Evolutionary conservation across 305 asterid species (phyloP), one percentile per base, ranked within the genome.

Genomic region (Fraxinus velutina): DNA sequence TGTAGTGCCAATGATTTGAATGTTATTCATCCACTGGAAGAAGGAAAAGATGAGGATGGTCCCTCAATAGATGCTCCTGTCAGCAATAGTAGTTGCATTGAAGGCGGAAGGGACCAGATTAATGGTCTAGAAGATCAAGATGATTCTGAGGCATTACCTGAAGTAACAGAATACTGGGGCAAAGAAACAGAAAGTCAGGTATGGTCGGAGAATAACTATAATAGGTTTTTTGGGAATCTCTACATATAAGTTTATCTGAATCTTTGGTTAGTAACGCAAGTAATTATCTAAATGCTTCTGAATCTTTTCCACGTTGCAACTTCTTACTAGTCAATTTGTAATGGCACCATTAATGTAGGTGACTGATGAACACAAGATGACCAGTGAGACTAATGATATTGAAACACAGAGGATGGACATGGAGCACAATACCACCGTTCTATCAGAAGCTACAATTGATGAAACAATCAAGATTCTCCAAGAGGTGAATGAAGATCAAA

Each of bases 361-460:
- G 42, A 15, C 55, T n/a, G 68, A 78, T 30, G 81, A 75, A 3
- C 76, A 72, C n/a, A 75, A 77, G 57, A 79, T 47, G 62, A 71
- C 74, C 34, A 27, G 32, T 29, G 52, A 22, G 50, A 79, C 50
- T 10, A 73, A 79, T 37, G 84, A 81, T 75, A 71, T 27, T 79
- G 80, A 75, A 29, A 42, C 36, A 17, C 78, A 80, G 13, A 73
- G 8, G 39, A 13, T 55, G 47, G 84, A 80, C 39, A 75, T 73
- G 62, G 64, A 78, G 47, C 39, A 87, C 13, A 68, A 47, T 47
- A 55, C 44, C 34, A 19, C 22, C 9, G 17, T 76, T 68, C 77
- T 4, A 33, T 76, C 84, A 30, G 73, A 81, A 68, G 84, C 50
- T 29, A 82, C 72, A 30, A 74, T 64, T 37, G 85, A 87, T 78